Conservation (phyloP, 2,329 filamentous ascomycete species). For the Hortaea sp. region DNA sequence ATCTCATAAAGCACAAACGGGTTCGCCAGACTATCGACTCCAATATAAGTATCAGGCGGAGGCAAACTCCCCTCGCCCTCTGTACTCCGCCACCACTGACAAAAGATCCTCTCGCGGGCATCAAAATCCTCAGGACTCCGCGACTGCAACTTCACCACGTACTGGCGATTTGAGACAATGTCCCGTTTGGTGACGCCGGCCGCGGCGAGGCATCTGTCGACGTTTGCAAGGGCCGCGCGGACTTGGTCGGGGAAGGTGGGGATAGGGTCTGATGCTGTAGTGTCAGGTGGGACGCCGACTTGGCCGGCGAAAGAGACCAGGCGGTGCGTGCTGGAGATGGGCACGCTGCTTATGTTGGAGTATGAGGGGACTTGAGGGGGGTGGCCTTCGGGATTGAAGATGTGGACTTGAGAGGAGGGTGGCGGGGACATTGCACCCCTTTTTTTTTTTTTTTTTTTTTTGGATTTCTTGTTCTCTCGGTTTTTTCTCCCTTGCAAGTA, state of each 20-base stretch:
- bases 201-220: conserved; percentile 9
- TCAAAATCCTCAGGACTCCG: conserved; percentile 4
- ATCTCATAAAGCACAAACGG: conserved; percentile 11
- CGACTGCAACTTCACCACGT: conserved; percentile 10
- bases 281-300: conserved; percentile 5
- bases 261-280: conserved; percentile 1
- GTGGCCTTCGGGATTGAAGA: conserved; percentile 8
- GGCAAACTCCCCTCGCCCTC: conserved; percentile 6
- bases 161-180: conserved; percentile 13
- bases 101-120: conserved; percentile 4
- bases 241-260: conserved; percentile 9
- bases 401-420: conserved; percentile 1
- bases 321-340: conserved; percentile 8
- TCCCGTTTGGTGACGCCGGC: conserved; percentile 8
- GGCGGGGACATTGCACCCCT: background rate
- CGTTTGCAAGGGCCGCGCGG: conserved; percentile 8
- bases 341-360: conserved; percentile 10
- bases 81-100: conserved; percentile 10
- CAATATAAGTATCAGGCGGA: conserved; percentile 9
- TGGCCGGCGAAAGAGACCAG: conserved; percentile 14
- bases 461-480: too few relatives aligned
- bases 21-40: conserved; percentile 10
- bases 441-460: too few relatives aligned
- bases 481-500: too few relatives aligned
- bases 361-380: conserved; percentile 7